Evolutionary conservation across 768 basidiomycete species (phyloP).

Genomic region (Tulasnella sp.): DNA sequence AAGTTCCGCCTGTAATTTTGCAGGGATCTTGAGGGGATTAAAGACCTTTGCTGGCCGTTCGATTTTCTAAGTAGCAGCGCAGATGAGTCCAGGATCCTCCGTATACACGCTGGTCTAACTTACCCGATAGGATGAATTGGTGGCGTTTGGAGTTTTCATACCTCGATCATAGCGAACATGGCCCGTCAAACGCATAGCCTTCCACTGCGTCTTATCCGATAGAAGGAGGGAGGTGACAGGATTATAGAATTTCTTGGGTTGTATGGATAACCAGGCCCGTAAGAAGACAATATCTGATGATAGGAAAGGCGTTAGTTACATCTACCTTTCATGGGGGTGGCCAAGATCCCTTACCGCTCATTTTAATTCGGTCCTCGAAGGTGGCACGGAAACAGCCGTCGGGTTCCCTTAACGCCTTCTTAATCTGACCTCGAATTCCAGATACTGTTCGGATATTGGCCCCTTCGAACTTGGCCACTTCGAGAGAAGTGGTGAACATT

Average conservation of each 20-base stretch:
- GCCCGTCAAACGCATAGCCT: conserved; percentile 94
- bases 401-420: conserved; percentile 92
- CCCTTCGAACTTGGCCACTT: conserved; percentile 98
- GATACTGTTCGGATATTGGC: conserved; percentile 95
- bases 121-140: conserved; percentile 84
- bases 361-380: conserved; percentile 96
- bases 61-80: conserved; percentile 45
- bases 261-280: conserved; percentile 93
- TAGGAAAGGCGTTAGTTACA: conserved; percentile 17
- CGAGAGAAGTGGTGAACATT: conserved; percentile 91
- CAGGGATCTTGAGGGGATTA: conserved; percentile 83
- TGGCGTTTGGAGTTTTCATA: conserved; percentile 70
- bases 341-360: conserved; percentile 67
- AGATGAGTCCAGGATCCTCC: neutral
- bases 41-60: conserved; percentile 79
- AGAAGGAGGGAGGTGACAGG: conserved; percentile 89
- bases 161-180: conserved; percentile 84
- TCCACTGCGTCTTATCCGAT: conserved; percentile 77
- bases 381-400: conserved; percentile 95
- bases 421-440: conserved; percentile 93
- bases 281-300: conserved; percentile 87
- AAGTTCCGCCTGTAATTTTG: conserved; percentile 82
- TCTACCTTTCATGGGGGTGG: neutral
- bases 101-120: conserved; percentile 25
- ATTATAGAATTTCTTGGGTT: conserved; percentile 94